Evolutionary conservation across 306 rosid genomes (phyloP).

Genomic region (Vachellia pachyceras): DNA sequence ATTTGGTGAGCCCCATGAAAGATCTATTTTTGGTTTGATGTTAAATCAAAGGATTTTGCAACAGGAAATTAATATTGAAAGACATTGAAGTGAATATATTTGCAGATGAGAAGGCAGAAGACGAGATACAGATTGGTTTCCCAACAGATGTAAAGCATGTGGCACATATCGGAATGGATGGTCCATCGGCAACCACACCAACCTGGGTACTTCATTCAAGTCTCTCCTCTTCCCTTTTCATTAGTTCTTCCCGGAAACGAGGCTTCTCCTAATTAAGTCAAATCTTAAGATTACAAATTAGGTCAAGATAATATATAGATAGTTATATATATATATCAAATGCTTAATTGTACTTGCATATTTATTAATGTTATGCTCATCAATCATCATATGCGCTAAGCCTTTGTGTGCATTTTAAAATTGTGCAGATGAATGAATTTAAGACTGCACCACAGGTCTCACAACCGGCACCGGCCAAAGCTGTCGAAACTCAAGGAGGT

Average conservation of each 20-base stretch:
- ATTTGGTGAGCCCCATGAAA: constrained; percentile 61
- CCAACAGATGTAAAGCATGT: constrained; percentile 89
- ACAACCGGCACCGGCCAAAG: not conserved
- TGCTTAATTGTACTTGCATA: not conserved
- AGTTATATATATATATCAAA: not conserved
- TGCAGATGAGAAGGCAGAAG: constrained; percentile 72
- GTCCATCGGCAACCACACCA: constrained; percentile 44
- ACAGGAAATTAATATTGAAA: not conserved
- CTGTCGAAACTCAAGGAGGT: not conserved
- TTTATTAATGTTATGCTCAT: not conserved
- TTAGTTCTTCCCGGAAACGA: not conserved
- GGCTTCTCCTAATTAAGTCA: not conserved
- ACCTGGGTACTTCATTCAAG: constrained; percentile 48
- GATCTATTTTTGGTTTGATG: not conserved
- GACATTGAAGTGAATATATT: not conserved
- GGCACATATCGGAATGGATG: constrained; percentile 62
- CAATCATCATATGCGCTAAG: not conserved
- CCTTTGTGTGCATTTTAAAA: constrained; percentile 4
- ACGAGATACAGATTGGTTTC: constrained; percentile 81
- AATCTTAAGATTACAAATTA: not conserved
- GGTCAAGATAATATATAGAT: too few species aligned
- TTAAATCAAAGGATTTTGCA: not conserved
- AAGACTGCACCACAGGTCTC: constrained; percentile 5
- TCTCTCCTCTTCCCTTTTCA: not conserved
- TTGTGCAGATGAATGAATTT: constrained; percentile 72